Percentiles rank a stretch among this genome's conserved stretches.
Conservation (phyloP, 345 rosid species). For the Arabis hirsuta region DNA sequence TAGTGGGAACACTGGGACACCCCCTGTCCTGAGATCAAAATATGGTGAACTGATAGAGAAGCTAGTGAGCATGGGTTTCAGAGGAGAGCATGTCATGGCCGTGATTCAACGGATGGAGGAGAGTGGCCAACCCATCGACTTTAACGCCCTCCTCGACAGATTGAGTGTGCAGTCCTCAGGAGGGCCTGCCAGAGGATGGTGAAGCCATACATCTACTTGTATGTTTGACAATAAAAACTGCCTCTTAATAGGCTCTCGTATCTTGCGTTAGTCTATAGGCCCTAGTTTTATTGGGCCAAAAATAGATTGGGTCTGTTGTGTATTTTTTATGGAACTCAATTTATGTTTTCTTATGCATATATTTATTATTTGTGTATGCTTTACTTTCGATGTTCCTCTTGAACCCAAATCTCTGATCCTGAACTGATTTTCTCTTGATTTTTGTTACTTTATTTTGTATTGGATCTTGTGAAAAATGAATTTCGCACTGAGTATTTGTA, state of each 20-base stretch:
- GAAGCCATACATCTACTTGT: conserved; percentile 29
- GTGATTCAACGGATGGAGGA: conserved; percentile 98
- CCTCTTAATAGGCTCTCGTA: neutral
- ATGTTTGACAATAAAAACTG: conserved; percentile 16
- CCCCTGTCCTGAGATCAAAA: conserved; percentile 61
- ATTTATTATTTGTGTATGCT: neutral
- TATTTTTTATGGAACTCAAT: conserved; percentile 22
- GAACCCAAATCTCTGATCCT: neutral
- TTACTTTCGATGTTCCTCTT: neutral
- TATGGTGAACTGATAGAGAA: conserved; percentile 83
- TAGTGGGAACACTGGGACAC: conserved; percentile 48
- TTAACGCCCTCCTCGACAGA: conserved; percentile 81
- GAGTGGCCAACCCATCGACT: conserved; percentile 86
- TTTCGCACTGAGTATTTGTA: no score
- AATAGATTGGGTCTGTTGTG: conserved; percentile 36
- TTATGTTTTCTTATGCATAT: conserved; percentile 13
- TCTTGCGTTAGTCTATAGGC: conserved; percentile 31
- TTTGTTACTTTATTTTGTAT: neutral
- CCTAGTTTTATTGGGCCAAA: conserved; percentile 42
- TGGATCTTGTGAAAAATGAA: no score
- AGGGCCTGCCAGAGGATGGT: conserved; percentile 79
- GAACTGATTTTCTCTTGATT: neutral
- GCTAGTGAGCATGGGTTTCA: conserved; percentile 87
- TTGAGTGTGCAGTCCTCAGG: conserved; percentile 70
- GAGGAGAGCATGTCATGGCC: conserved; percentile 70